Evolutionary conservation across 805 yeast genomes (phyloP), one percentile per base, ranked within the genome.

Genomic region (Zygosaccharomyces rouxii): DNA sequence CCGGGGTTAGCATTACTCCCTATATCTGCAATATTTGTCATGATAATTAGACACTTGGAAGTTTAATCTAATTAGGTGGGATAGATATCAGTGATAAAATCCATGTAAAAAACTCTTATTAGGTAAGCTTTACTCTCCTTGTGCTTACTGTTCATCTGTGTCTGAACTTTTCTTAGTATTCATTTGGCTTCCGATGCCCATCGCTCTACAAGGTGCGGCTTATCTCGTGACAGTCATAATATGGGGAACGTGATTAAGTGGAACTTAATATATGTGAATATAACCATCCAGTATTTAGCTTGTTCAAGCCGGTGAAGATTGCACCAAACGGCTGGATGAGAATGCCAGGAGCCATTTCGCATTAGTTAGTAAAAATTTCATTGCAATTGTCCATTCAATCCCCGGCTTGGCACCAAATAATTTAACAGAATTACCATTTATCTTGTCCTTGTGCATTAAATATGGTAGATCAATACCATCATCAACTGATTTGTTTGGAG

Each of bases 381-480:
- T 89, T 0, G 95, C 92, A 22, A 84, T 79, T 0, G 97, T 88
- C 98, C 98, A 90, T 52, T 85, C 88, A 39, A 80, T 80, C 62
- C 83, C 84, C 0, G 84, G 78, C 3, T 75, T 68, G 50, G 75
- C 72, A 2, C 86, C 77, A 1, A 86, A 79, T 1, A 88, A 75
- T 41, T 82, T 72, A n/a, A 92, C 83, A 43, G 86, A 79, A 48
- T 80, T 77, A 1, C 87, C 89, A 1, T 94, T 95, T 30, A 92
- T 84, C 45, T 77, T 76, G 52, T 86, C 96, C 7, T 74, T 75
- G 1, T 78, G 74, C 66, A 90, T 87, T 16, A 69, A 69, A 62
- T 89, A 89, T 0, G 97, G 97, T 16, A 89, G 65, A 39, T 83
- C 87, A 35, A 50, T 29, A 14, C 46, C 45, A 16, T 35, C 46